Percentiles rank a stretch among this genome's conserved stretches.
Evolutionary conservation across 2,329 filamentous ascomycete species (phyloP).

Genomic region (Cladosporium sp.): DNA sequence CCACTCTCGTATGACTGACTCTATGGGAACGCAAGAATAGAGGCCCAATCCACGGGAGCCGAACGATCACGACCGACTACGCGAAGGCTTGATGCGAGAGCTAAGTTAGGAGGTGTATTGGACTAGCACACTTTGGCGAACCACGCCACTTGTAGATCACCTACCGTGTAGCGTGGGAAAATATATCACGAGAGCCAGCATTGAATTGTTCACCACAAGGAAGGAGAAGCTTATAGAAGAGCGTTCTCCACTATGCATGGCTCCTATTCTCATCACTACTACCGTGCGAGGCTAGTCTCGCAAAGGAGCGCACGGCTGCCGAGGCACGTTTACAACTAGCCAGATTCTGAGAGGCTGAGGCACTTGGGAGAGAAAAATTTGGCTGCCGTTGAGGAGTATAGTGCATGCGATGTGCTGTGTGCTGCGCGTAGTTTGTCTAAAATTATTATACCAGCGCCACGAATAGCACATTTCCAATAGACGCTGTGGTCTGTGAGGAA

Average conservation of each 20-base stretch:
- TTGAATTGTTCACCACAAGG: neutral
- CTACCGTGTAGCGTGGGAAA: neutral
- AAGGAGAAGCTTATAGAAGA: neutral
- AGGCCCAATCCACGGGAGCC: neutral
- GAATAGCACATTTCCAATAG: neutral
- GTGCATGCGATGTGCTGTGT: neutral
- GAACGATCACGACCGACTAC: slow-evolving; percentile 21
- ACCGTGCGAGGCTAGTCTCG: neutral
- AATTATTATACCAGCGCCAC: slow-evolving; percentile 5
- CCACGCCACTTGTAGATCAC: neutral
- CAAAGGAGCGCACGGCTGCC: neutral
- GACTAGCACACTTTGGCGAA: neutral
- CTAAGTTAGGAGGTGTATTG: too few relatives aligned
- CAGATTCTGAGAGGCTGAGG: neutral
- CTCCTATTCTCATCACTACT: neutral
- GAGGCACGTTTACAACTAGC: slow-evolving; percentile 1
- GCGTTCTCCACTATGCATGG: neutral
- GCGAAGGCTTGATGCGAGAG: neutral
- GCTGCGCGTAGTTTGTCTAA: neutral
- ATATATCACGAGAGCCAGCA: neutral
- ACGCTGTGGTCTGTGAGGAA: neutral
- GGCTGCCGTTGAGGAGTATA: neutral
- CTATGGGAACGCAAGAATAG: too few relatives aligned
- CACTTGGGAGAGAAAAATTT: neutral
- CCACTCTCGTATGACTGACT: neutral